Evolutionary conservation across 148 eudicot species (phyloP).

Genomic region (Fagopyrum esculentum): DNA sequence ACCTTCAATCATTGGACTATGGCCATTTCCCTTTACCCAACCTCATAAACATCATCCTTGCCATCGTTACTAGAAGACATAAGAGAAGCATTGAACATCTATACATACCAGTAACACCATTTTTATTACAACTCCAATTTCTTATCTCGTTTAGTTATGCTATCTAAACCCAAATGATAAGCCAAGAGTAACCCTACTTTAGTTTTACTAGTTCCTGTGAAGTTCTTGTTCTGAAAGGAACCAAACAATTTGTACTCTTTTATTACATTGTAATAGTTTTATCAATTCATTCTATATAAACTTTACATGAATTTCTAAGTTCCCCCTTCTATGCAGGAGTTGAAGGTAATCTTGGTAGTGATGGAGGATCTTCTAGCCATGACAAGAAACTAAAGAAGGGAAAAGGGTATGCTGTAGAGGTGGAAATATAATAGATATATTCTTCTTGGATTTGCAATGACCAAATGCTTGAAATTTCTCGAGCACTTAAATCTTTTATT

Average conservation of each 20-base stretch:
- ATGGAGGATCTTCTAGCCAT: conserved; percentile 50
- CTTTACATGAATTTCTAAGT: not conserved
- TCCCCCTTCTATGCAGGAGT: conserved; percentile 27
- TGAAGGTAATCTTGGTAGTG: conserved; percentile 36
- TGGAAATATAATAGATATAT: not conserved
- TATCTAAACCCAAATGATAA: not conserved
- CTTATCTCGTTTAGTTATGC: not conserved
- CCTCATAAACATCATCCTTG: not conserved
- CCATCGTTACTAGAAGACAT: not conserved
- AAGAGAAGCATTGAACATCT: not conserved
- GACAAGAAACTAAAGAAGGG: conserved; percentile 49
- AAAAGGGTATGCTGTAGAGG: conserved; percentile 57
- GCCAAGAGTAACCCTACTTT: not conserved
- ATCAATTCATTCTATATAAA: not conserved
- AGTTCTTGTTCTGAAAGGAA: not conserved
- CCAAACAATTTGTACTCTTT: not conserved
- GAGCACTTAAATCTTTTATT: not conserved
- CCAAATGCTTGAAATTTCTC: not conserved
- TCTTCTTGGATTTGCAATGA: not conserved
- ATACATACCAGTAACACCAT: not conserved
- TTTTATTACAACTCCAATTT: not conserved
- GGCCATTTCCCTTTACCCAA: not conserved
- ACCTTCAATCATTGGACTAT: not conserved
- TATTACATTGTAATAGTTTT: not conserved
- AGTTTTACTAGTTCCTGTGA: not conserved